These are phyloP conservation scores for Fusarium marasasianum DNA, from an alignment of 2,329 filamentous ascomycete genomes.

Conservation along the genomic window DNA sequence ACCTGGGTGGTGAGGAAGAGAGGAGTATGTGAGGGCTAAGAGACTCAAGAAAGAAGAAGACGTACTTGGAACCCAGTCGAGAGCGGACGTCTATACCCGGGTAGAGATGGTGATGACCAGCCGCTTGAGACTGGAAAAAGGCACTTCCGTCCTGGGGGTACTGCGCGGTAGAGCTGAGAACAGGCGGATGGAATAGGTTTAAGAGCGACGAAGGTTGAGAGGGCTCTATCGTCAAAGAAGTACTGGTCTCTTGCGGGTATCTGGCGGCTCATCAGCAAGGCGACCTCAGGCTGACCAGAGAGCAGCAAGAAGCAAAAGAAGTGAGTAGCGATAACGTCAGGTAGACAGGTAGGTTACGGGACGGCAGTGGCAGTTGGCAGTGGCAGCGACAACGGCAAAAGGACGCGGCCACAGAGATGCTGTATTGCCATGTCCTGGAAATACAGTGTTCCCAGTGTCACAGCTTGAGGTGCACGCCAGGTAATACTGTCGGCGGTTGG, in stretches of 20 bases:
- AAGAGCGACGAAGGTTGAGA: constrained; percentile 61
- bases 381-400: constrained; percentile 38
- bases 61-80: constrained; percentile 65
- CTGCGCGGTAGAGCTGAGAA: constrained; percentile 56
- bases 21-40: neutral
- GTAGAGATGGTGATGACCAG: constrained; percentile 55
- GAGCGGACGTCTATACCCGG: constrained; percentile 62
- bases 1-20: neutral
- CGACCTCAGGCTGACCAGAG: constrained; percentile 30
- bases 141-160: constrained; percentile 61
- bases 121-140: constrained; percentile 59
- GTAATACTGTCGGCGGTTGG: constrained; percentile 42
- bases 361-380: constrained; percentile 36
- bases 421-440: constrained; percentile 45
- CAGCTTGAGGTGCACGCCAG: constrained; percentile 38
- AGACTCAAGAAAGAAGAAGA: constrained; percentile 33
- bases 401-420: constrained; percentile 41
- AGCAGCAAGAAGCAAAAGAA: constrained; percentile 22
- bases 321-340: constrained; percentile 14
- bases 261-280: constrained; percentile 51
- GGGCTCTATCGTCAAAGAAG: constrained; percentile 64
- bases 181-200: constrained; percentile 61
- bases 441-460: constrained; percentile 44
- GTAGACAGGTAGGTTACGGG: constrained; percentile 19
- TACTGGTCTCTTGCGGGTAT: constrained; percentile 64